Evolutionary conservation across 169 alveolate species (phyloP), one percentile per base, ranked within the genome.

Genomic region (Plasmodium berghei): DNA sequence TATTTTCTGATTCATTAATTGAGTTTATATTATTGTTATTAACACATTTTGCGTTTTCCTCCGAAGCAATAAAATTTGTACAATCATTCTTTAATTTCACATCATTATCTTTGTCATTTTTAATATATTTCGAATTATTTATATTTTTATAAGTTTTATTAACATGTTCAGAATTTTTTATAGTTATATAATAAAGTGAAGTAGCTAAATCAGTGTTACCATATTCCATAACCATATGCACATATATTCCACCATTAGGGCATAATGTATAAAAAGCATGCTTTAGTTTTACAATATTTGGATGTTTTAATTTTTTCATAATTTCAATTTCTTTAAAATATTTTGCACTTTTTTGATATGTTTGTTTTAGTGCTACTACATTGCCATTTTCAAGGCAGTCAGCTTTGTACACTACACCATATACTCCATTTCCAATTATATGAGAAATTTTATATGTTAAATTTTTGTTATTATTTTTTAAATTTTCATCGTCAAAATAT

Each of bases 391-490:
- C 99, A 45, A 95, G 75, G 14, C 96, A 96, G 54, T 92, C 94
- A 2, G 99, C 99, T 87, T 97, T 98, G 63, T 97, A 97, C 1
- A 98, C 99, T 5, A 98, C 99, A 28, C 99, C 99, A 92, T 98
- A 98, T 5, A 99, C 97, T 16, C 99, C 99, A 67, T 98, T 98
- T n/a, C 99, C 99, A 18, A 98, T 93, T 46, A 97, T 97, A 70
- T 96, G 95, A 24, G 97, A 98, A 16, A 96, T 73, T 34, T 86
- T 91, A 80, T 96, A 96, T 26, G 52, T 75, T 4, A 75, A n/a
- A 34, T 58, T 75, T n/a, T 12, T 42, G 6, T 45, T 45, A 45
- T 28, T 28, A 56, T 24, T 16, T 20, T 64, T 42, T 75, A 18
- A 64, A 18, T 48, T 75, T 9, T 75, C 89, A 56, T 75, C 89